These are phyloP conservation scores for Aspergillus leporis DNA, from an alignment of 495 filamentous ascomycete genomes.

Conservation along the genomic window DNA sequence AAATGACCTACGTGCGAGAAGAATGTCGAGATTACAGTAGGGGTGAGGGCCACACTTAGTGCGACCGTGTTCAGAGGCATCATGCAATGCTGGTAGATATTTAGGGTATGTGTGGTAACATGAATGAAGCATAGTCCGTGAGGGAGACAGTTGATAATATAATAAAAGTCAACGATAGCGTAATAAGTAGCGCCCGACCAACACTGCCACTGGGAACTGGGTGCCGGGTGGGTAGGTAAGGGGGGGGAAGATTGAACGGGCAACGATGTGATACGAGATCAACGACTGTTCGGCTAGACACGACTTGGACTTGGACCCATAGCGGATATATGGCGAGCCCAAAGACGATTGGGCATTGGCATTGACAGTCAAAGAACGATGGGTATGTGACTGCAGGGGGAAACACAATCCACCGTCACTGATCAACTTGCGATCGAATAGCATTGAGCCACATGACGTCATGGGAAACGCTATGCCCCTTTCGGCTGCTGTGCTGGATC, in stretches of 20 bases:
- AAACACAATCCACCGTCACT: too few relatives aligned
- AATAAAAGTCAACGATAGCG: not conserved
- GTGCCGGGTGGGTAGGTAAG: not conserved
- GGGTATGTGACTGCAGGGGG: not conserved
- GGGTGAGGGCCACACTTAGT: constrained; percentile 71
- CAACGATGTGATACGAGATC: not conserved
- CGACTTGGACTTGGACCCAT: not conserved
- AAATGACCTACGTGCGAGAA: constrained; percentile 67
- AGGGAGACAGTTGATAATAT: not conserved
- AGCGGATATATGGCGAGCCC: not conserved
- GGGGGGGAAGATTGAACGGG: not conserved
- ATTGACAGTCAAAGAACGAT: not conserved
- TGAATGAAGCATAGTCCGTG: not conserved
- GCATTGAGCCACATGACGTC: constrained; percentile 1
- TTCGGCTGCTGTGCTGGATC: not conserved
- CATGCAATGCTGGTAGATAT: constrained; percentile 3
- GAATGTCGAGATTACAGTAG: constrained; percentile 75
- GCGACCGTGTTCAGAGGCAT: constrained; percentile 75
- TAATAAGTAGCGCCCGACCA: not conserved
- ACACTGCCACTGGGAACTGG: not conserved
- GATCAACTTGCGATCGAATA: too few relatives aligned
- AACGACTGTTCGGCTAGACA: not conserved
- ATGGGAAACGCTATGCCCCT: not conserved
- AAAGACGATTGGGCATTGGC: not conserved
- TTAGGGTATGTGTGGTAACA: not conserved